Conservation (phyloP, 257 asterid genomes). For the Ajuga chamaepitys region DNA sequence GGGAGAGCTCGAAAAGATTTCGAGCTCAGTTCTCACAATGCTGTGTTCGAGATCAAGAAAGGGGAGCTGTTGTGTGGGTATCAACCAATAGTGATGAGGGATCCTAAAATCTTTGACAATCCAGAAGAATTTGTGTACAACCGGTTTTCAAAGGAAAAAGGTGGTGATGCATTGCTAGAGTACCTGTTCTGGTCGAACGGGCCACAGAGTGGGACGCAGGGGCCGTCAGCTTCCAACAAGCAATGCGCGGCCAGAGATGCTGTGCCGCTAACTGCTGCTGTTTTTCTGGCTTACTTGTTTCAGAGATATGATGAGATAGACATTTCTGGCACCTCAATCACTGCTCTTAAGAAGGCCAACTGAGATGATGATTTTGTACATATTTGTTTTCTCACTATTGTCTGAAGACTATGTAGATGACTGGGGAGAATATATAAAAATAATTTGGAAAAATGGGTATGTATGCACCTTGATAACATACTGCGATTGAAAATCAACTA, state of each 20-base stretch:
- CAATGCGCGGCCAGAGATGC: slow-evolving; percentile 65
- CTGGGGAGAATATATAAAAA: neutral
- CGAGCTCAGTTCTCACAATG: slow-evolving; percentile 43
- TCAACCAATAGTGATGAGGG: slow-evolving; percentile 71
- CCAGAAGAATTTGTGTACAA: slow-evolving; percentile 60
- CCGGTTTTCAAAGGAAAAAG: slow-evolving; percentile 50
- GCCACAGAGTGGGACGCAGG: slow-evolving; percentile 56
- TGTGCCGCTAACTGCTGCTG: slow-evolving; percentile 60
- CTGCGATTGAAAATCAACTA: neutral
- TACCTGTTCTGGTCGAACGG: slow-evolving; percentile 91
- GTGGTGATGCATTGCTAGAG: slow-evolving; percentile 41
- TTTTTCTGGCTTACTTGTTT: slow-evolving; percentile 63
- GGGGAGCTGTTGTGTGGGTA: slow-evolving; percentile 81
- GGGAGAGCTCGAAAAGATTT: slow-evolving; percentile 84
- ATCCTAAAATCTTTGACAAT: slow-evolving; percentile 56
- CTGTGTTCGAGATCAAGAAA: slow-evolving; percentile 65
- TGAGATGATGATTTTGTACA: slow-evolving; percentile 8
- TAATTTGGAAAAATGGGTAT: neutral
- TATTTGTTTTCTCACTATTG: neutral
- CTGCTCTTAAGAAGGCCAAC: slow-evolving; percentile 42
- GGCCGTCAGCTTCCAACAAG: slow-evolving; percentile 58
- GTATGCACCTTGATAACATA: neutral
- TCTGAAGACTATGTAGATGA: neutral
- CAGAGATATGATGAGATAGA: slow-evolving; percentile 70
- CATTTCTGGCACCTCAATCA: slow-evolving; percentile 41